Base-by-base conservation (phyloP, 495 filamentous ascomycete genomes). In the Xylaria palmicola region DNA sequence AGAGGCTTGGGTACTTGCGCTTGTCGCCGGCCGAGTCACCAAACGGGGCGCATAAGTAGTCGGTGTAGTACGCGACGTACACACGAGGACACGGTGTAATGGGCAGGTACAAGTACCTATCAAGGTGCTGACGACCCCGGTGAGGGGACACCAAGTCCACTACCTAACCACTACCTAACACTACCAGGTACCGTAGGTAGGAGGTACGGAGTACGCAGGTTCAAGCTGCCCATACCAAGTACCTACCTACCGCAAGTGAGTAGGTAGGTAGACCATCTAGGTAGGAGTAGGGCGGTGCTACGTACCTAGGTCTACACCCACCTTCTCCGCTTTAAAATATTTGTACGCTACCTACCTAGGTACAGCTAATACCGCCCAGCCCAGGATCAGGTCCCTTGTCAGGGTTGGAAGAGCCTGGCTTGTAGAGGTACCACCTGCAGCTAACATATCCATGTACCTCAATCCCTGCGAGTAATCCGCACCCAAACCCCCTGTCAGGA, bases 401-500 rank as follows among this genome's bases (percentile, higher is more conserved):
- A 51, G 48, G 17, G 29, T 13, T 22, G 48, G 27, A 24, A 6
- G 41, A 22, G 13, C 0, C 13, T 10, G 51, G 4, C 49, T 26
- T 59, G 45, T 30, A 59, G 29, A 59, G 45, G 56, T 50, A 51
- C 36, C 13, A 30, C 20, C 9, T 51, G 56, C 45, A 59, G 36
- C 36, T 40, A 40, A 39, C 24, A 34, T 12, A 24, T 19, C 53
- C 39, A 50, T 59, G 56, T 60, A 60, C 47, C 37, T 22, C n/a
- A 27, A 55, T 22, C 59, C 59, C 59, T 61, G 59, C 59, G 17
- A 27, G 41, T 43, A 55, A 61, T 55, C 50, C 59, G 37, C 50
- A 47, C 59, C 59, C 59, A 27, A 49, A 43, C 15, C 49, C 59
- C 59, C 30, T 47, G 41, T 61, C 39, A 17, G 41, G 43, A 48